A percentile compares a stretch with the other conserved stretches of the same genome.
These are phyloP conservation scores for Glutinoglossum americanum DNA, from an alignment of 495 filamentous ascomycete species.

Conservation along the genomic window DNA sequence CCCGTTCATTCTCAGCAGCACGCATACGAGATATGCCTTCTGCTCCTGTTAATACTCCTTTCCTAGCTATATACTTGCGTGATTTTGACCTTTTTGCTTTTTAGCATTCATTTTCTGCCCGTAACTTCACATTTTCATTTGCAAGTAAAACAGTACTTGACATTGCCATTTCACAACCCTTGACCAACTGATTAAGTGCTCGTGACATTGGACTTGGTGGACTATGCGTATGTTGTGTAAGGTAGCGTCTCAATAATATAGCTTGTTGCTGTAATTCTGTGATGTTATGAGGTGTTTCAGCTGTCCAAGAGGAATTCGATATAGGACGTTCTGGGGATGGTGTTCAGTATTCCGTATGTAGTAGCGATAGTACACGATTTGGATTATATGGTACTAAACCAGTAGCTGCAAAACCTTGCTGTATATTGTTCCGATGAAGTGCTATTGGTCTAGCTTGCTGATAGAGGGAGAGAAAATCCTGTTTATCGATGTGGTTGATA, in stretches of 20 bases:
- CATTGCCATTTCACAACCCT: constrained; percentile 6
- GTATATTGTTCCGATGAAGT: constrained; percentile 6
- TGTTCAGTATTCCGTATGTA: not conserved
- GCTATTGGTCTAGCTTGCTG: constrained; percentile 3
- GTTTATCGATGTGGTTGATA: constrained; percentile 7
- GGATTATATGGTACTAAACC: constrained; percentile 4
- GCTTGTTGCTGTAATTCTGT: too few relatives aligned
- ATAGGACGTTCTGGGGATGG: not conserved
- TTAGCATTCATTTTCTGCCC: not conserved
- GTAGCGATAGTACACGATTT: not conserved
- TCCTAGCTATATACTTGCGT: not conserved
- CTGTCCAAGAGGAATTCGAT: not conserved
- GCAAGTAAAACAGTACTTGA: too few relatives aligned
- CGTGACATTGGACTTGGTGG: not conserved
- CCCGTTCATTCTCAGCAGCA: not conserved
- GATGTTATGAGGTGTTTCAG: too few relatives aligned
- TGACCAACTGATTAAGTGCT: constrained; percentile 6
- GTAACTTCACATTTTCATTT: constrained; percentile 1
- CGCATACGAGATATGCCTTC: not conserved
- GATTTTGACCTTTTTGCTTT: constrained; percentile 3
- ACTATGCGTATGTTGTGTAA: not conserved
- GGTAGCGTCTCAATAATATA: not conserved
- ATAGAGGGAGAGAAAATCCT: constrained; percentile 8
- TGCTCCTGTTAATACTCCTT: not conserved
- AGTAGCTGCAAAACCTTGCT: constrained; percentile 7